Evolutionary conservation across 2,329 filamentous ascomycete species (phyloP).

Genomic region (Myotisia sp.): DNA sequence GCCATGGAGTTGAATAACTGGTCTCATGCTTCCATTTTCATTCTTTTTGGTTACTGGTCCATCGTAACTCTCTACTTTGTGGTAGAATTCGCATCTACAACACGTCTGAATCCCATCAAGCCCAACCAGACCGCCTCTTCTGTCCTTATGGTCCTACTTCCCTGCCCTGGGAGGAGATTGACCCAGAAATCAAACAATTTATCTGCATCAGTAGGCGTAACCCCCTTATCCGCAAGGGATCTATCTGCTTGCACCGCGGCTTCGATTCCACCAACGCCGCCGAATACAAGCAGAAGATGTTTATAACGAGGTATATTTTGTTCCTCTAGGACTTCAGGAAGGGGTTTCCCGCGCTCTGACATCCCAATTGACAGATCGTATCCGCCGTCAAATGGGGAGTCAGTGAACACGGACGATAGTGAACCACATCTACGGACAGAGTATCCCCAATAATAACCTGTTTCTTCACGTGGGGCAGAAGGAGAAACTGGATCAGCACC

Average conservation of each 20-base stretch:
- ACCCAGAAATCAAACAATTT: conserved; percentile 75
- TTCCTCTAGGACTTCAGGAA: conserved; percentile 26
- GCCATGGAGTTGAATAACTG: too few relatives aligned
- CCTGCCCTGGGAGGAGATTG: conserved; percentile 65
- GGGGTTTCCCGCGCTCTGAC: conserved; percentile 55
- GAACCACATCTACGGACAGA: conserved; percentile 50
- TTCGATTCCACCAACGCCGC: conserved; percentile 66
- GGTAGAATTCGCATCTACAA: too few relatives aligned
- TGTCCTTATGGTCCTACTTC: conserved; percentile 66
- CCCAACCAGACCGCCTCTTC: conserved; percentile 73
- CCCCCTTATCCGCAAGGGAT: conserved; percentile 45
- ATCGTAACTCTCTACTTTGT: too few relatives aligned
- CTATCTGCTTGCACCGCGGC: conserved; percentile 52
- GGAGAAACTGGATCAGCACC: conserved; percentile 52
- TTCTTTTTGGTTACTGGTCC: too few relatives aligned
- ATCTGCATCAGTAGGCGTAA: conserved; percentile 48
- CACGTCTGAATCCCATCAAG: conserved; percentile 49
- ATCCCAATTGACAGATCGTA: conserved; percentile 77
- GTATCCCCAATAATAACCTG: conserved; percentile 80
- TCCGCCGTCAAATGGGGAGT: conserved; percentile 57
- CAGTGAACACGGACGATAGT: conserved; percentile 62
- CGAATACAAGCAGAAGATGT: conserved; percentile 66
- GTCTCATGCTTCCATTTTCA: too few relatives aligned
- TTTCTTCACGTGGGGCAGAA: conserved; percentile 53
- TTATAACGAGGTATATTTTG: conserved; percentile 36